A percentile compares a stretch with the other conserved stretches of the same genome.
Conservation (phyloP, 495 filamentous ascomycete genomes). For the Pseudomonodictys pantanalensis region DNA sequence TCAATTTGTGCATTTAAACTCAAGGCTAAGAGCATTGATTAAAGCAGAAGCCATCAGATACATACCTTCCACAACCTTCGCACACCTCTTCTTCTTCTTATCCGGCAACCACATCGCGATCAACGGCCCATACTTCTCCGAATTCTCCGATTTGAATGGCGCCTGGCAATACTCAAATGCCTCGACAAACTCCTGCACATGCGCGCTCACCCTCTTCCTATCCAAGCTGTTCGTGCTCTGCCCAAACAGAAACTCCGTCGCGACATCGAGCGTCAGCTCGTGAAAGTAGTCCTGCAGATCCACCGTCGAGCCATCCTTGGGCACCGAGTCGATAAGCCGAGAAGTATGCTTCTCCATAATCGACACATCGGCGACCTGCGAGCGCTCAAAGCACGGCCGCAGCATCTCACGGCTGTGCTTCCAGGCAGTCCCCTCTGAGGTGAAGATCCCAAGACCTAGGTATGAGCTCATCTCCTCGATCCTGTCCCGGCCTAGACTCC, state of each 20-base stretch:
- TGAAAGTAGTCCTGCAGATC: conserved; percentile 66
- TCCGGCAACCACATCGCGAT: conserved; percentile 4
- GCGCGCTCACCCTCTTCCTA: conserved; percentile 17
- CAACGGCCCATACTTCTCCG: conserved; percentile 2
- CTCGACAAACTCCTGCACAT: conserved; percentile 27
- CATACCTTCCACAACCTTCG: conserved; percentile 31
- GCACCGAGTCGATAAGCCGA: conserved; percentile 47
- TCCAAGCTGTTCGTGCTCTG: conserved; percentile 47
- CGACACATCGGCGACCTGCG: conserved; percentile 56
- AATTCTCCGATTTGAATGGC: conserved; percentile 24
- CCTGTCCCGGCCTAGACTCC: conserved; percentile 51
- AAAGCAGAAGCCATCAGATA: background rate
- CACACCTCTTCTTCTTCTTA: conserved; percentile 30
- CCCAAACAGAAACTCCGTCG: conserved; percentile 73
- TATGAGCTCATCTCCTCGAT: conserved; percentile 33
- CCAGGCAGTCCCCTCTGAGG: conserved; percentile 24
- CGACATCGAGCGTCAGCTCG: conserved; percentile 60
- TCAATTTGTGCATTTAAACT: background rate
- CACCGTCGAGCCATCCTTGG: conserved; percentile 50
- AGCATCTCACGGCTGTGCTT: conserved; percentile 55
- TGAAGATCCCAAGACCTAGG: conserved; percentile 26
- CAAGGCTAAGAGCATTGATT: background rate
- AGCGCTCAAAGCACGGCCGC: conserved; percentile 59
- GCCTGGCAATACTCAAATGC: conserved; percentile 28
- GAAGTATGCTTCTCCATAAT: conserved; percentile 59